These are phyloP conservation scores for Teratosphaeria zuluensis DNA, from an alignment of 2,329 filamentous ascomycete genomes.

Conservation along the genomic window DNA sequence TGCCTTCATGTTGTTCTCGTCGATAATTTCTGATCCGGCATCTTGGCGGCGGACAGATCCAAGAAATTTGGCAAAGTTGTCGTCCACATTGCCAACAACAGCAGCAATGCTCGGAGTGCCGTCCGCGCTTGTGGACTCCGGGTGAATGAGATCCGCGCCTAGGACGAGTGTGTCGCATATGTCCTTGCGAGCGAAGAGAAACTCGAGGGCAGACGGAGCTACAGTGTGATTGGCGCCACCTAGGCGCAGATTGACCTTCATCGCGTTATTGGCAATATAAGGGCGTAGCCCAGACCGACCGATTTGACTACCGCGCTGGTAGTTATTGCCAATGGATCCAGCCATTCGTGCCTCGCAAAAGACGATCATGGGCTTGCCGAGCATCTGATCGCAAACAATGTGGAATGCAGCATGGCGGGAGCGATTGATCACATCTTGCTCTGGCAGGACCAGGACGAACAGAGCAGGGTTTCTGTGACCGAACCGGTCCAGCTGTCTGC, in stretches of 20 bases:
- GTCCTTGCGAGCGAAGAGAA: neutral
- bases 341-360: neutral
- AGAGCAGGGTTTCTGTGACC: neutral
- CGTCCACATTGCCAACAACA: conserved; percentile 32
- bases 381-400: neutral
- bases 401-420: neutral
- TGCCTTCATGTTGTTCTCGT: neutral
- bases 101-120: conserved; percentile 31
- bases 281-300: neutral
- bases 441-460: neutral
- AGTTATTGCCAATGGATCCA: neutral
- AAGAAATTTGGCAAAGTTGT: conserved; percentile 22
- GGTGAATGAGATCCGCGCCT: conserved; percentile 37
- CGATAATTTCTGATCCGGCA: neutral
- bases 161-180: too few relatives aligned
- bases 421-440: neutral
- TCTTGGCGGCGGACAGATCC: conserved; percentile 4
- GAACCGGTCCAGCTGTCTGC: too few relatives aligned
- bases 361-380: neutral
- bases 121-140: conserved; percentile 12
- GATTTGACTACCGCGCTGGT: neutral
- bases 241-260: neutral
- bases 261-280: neutral
- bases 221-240: neutral
- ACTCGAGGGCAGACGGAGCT: neutral